phyloP scores from a whole-genome alignment of 1,284 basidiomycete species.

The Xanthoconium separans region DNA sequence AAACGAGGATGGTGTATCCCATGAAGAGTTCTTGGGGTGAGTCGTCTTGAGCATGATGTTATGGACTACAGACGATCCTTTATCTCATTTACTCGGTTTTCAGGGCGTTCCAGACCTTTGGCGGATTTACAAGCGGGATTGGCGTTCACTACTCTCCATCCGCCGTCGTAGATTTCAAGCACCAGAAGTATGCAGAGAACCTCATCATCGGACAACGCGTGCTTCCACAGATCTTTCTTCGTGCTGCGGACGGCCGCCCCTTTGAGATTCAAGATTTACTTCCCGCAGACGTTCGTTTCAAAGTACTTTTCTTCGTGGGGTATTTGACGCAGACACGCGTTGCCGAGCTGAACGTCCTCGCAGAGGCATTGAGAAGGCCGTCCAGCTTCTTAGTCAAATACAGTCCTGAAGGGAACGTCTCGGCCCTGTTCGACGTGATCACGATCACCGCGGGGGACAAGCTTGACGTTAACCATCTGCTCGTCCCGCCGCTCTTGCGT shows the following conservation, averaged over 20 bases:
- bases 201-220: neutral
- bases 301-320: neutral
- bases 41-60: neutral
- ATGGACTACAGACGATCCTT: neutral
- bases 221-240: neutral
- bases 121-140: neutral
- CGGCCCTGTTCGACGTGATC: neutral
- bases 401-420: neutral
- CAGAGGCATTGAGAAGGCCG: neutral
- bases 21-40: slow-evolving; percentile 62
- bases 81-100: neutral
- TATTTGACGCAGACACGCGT: neutral
- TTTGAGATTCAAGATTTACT: slow-evolving; percentile 1
- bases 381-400: neutral
- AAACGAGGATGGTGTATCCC: slow-evolving; percentile 42
- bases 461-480: neutral
- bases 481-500: neutral
- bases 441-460: neutral
- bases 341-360: neutral
- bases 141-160: neutral
- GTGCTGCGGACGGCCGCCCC: neutral
- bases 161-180: neutral
- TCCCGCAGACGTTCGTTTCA: neutral
- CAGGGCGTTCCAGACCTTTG: neutral
- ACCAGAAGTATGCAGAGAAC: neutral